Conservation (phyloP, 2,329 filamentous ascomycete species). For the Ophiostoma piceae region DNA sequence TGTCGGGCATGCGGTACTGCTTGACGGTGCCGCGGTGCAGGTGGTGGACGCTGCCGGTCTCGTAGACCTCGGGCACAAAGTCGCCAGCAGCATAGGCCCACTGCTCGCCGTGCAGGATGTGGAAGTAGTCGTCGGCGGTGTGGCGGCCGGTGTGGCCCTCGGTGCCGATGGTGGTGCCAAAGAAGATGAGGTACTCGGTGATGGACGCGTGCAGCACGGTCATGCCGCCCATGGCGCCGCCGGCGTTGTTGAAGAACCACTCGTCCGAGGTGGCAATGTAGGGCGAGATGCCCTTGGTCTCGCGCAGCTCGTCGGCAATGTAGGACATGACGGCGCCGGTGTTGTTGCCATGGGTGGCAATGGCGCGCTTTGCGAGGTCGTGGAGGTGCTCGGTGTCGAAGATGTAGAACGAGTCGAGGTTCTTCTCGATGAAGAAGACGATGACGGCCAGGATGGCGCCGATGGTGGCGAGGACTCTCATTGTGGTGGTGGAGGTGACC, state of each 20-base stretch:
- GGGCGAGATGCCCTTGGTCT: conserved; percentile 44
- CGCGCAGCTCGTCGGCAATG: conserved; percentile 63
- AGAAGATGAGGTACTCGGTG: conserved; percentile 87
- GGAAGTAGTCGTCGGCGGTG: conserved; percentile 91
- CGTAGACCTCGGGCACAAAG: conserved; percentile 65
- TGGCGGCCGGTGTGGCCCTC: conserved; percentile 85
- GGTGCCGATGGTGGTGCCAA: conserved; percentile 76
- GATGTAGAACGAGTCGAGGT: conserved; percentile 65
- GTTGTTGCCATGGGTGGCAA: conserved; percentile 67
- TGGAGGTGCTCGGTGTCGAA: conserved; percentile 66
- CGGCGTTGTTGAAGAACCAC: conserved; percentile 90
- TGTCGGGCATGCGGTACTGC: conserved; percentile 75
- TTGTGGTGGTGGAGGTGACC: conserved; percentile 7
- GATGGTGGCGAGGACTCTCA: conserved; percentile 45
- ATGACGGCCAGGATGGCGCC: conserved; percentile 51
- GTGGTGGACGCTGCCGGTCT: conserved; percentile 65
- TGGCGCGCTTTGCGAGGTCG: conserved; percentile 59
- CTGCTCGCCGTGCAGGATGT: conserved; percentile 77
- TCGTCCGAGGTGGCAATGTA: conserved; percentile 62
- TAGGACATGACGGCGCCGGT: conserved; percentile 62
- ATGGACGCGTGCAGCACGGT: conserved; percentile 83
- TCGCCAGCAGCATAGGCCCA: conserved; percentile 65
- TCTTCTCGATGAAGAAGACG: conserved; percentile 53
- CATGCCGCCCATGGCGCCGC: conserved; percentile 88
- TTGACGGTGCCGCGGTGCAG: conserved; percentile 65